These are phyloP conservation scores for Sclerotinia subarctica DNA, from an alignment of 2,329 filamentous ascomycete species.

Conservation along the genomic window DNA sequence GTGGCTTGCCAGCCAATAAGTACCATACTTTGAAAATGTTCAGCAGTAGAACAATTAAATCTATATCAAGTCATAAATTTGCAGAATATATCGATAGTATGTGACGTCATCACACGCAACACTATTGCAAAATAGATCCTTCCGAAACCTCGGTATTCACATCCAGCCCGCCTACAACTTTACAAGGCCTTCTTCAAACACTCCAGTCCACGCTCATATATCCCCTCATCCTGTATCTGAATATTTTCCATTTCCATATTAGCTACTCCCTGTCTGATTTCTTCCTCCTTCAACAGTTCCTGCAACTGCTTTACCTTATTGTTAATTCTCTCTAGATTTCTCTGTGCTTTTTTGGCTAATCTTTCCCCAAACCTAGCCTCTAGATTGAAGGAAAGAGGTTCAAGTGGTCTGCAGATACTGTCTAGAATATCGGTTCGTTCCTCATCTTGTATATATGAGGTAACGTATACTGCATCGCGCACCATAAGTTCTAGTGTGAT, in stretches of 20 bases:
- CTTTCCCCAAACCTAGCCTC: conserved; percentile 1
- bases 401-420: not conserved
- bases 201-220: not conserved
- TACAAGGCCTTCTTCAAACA: not conserved
- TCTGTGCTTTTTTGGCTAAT: not conserved
- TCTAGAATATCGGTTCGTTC: not conserved
- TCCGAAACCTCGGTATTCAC: not conserved
- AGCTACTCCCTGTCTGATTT: not conserved
- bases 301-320: not conserved
- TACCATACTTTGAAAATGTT: no score
- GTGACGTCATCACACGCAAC: not conserved
- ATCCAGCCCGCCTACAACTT: not conserved
- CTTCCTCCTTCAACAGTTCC: not conserved
- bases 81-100: not conserved
- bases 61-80: not conserved
- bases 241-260: not conserved
- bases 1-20: no score
- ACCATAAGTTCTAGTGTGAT: conserved; percentile 6
- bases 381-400: not conserved
- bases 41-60: no score
- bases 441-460: not conserved
- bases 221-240: not conserved
- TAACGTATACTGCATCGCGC: not conserved
- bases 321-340: not conserved
- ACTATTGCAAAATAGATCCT: not conserved